These are phyloP conservation scores for Arabis alpina DNA, from an alignment of 345 rosid genomes.

Conservation along the genomic window DNA sequence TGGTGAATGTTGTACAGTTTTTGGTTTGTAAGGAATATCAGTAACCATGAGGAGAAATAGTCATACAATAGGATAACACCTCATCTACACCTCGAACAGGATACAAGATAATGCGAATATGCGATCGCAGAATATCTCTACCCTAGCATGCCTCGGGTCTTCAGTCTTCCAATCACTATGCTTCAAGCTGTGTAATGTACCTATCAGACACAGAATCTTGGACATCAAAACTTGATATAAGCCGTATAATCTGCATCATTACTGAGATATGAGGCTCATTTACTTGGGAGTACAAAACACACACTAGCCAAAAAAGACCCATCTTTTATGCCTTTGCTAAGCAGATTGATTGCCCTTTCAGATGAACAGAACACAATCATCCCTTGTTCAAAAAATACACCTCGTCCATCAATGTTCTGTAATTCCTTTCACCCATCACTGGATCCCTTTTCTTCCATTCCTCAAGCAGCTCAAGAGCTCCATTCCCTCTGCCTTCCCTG, in stretches of 20 bases:
- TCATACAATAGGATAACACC: conserved; percentile 3
- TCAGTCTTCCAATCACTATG: conserved; percentile 14
- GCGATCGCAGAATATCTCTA: neutral
- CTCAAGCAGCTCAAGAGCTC: conserved; percentile 77
- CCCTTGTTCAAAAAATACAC: conserved; percentile 52
- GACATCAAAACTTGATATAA: conserved; percentile 12
- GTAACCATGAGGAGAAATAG: neutral
- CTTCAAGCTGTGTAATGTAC: conserved; percentile 13
- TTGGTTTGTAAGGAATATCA: neutral
- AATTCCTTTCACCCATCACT: conserved; percentile 72
- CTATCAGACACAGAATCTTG: conserved; percentile 2
- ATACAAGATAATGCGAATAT: neutral
- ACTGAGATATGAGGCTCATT: neutral
- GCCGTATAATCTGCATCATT: neutral
- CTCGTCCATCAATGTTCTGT: conserved; percentile 57
- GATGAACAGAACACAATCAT: conserved; percentile 34
- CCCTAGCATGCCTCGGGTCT: neutral
- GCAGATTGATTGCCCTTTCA: neutral
- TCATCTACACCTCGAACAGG: neutral
- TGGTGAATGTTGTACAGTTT: conserved; percentile 3
- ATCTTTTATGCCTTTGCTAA: neutral
- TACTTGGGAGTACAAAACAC: neutral
- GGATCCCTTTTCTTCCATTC: conserved; percentile 70
- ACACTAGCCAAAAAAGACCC: neutral
- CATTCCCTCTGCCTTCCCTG: conserved; percentile 62